phyloP scores from a whole-genome alignment of 2,329 filamentous ascomycete species.

The Aspergillus tanneri region DNA sequence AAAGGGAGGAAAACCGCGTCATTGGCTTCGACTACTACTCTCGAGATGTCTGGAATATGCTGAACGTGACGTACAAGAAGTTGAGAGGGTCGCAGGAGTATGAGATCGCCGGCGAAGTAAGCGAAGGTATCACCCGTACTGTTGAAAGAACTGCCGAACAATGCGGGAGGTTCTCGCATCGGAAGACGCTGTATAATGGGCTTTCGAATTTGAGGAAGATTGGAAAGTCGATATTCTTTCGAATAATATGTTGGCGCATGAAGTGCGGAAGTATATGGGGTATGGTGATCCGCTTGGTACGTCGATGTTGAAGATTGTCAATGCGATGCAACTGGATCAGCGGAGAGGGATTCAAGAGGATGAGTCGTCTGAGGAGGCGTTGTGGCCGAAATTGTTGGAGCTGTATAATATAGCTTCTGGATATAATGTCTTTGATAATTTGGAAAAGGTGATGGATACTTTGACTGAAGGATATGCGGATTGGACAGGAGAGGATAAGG shows the following conservation, averaged over 20 bases:
- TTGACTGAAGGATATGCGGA: neutral
- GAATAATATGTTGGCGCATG: neutral
- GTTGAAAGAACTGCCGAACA: neutral
- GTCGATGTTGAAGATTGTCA: neutral
- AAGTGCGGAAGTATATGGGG: neutral
- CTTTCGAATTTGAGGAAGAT: neutral
- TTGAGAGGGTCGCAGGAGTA: neutral
- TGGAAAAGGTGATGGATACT: neutral
- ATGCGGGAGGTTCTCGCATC: neutral
- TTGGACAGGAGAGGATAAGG: neutral
- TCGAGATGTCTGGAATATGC: neutral
- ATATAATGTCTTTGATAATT: neutral
- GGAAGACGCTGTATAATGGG: neutral
- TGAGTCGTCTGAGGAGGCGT: neutral
- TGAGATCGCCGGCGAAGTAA: neutral
- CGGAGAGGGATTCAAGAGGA: neutral
- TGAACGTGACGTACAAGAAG: neutral
- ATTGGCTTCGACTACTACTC: neutral
- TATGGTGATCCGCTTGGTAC: neutral
- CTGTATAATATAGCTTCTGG: neutral
- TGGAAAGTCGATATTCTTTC: neutral
- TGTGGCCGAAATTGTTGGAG: neutral
- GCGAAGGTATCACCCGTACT: neutral
- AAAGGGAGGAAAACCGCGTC: neutral
- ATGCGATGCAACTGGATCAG: neutral